Conservation (phyloP, 2,329 filamentous ascomycete genomes). For the Elsinoe australis region DNA sequence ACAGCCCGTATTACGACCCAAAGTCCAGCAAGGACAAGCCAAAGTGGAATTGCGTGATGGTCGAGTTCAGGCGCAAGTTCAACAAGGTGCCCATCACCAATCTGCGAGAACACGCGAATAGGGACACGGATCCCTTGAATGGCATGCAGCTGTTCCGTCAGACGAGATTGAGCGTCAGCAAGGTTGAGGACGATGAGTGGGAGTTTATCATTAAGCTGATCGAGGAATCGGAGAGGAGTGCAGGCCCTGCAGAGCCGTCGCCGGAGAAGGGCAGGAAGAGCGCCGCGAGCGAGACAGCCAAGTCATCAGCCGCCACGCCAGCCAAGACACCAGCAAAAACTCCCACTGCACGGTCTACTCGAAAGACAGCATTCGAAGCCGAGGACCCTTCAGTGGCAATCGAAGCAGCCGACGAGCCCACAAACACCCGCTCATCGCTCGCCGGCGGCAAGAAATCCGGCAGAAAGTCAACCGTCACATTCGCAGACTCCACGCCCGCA, state of each 20-base stretch:
- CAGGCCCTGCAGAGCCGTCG: constrained; percentile 20
- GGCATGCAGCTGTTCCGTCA: constrained; percentile 75
- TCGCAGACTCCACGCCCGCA: constrained; percentile 1
- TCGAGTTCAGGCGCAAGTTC: constrained; percentile 80
- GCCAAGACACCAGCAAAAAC: not conserved
- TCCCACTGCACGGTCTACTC: too few species aligned
- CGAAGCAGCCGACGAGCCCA: not conserved
- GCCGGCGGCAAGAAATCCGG: constrained; percentile 7
- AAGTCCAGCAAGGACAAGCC: constrained; percentile 56
- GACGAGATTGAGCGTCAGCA: constrained; percentile 72
- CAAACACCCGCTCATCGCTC: not conserved
- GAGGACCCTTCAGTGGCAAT: not conserved
- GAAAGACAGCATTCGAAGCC: not conserved
- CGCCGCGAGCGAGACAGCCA: too few species aligned
- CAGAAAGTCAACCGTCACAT: constrained; percentile 6
- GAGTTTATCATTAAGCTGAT: constrained; percentile 46
- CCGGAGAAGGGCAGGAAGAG: not conserved
- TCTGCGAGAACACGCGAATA: constrained; percentile 57
- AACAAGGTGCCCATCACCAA: constrained; percentile 57
- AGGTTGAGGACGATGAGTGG: constrained; percentile 59
- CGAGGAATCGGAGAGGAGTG: too few species aligned
- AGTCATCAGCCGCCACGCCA: too few species aligned
- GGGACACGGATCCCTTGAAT: constrained; percentile 45
- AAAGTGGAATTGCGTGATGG: constrained; percentile 84
- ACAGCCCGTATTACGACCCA: constrained; percentile 74